These are phyloP conservation scores for Fusarium anthophilum DNA, from an alignment of 2,329 filamentous ascomycete species.

Conservation along the genomic window DNA sequence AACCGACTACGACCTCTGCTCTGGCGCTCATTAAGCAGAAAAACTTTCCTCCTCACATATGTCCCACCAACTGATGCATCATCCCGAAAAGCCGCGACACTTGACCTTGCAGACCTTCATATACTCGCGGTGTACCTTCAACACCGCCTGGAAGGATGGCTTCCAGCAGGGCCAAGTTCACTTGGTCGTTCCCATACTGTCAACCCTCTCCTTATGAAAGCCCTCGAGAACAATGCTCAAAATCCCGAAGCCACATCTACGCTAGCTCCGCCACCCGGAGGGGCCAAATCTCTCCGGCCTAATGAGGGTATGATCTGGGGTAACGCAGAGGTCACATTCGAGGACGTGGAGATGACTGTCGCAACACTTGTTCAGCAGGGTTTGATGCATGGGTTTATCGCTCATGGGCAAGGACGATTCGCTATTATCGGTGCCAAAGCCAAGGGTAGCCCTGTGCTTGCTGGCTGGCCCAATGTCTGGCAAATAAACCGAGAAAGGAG, in stretches of 20 bases:
- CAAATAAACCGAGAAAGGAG: slow-evolving; percentile 71
- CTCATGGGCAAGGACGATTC: slow-evolving; percentile 78
- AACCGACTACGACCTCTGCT: slow-evolving; percentile 83
- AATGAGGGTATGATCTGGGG: slow-evolving; percentile 72
- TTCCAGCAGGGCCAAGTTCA: slow-evolving; percentile 50
- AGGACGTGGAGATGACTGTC: slow-evolving; percentile 80
- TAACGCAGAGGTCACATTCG: slow-evolving; percentile 65
- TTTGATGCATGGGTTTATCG: slow-evolving; percentile 84
- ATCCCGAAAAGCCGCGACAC: slow-evolving; percentile 73
- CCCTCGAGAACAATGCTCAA: slow-evolving; percentile 58
- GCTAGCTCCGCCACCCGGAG: slow-evolving; percentile 59
- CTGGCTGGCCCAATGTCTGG: slow-evolving; percentile 81
- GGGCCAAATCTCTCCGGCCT: slow-evolving; percentile 59
- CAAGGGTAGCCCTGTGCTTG: slow-evolving; percentile 68
- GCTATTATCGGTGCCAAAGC: slow-evolving; percentile 82
- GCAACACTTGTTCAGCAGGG: slow-evolving; percentile 82
- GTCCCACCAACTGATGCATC: slow-evolving; percentile 67
- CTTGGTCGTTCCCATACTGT: slow-evolving; percentile 54
- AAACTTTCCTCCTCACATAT: slow-evolving; percentile 81
- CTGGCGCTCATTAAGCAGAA: slow-evolving; percentile 83
- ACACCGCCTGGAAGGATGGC: slow-evolving; percentile 67
- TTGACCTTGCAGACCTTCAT: slow-evolving; percentile 77
- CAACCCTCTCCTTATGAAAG: slow-evolving; percentile 61
- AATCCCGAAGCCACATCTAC: slow-evolving; percentile 50
- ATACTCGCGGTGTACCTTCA: slow-evolving; percentile 73